Percentiles rank a stretch among this genome's conserved stretches.
phyloP scores from a whole-genome alignment of 805 yeast species.

The Komagataella ulmi region DNA sequence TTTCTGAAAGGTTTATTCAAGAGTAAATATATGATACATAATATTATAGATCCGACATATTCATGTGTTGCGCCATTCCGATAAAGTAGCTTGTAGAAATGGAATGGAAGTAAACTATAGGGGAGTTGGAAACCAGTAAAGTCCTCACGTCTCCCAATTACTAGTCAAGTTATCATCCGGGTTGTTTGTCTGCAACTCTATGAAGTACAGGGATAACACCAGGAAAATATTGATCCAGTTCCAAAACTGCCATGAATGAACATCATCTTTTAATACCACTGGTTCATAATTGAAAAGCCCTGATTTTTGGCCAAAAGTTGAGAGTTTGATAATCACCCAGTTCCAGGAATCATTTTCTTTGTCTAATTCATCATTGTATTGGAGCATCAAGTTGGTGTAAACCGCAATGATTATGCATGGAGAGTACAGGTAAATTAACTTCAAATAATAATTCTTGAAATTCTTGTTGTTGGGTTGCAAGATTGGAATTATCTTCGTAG shows the following conservation, averaged over 20 bases:
- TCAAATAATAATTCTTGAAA: slow-evolving; percentile 18
- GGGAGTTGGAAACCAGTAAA: not conserved
- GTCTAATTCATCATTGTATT: slow-evolving; percentile 67
- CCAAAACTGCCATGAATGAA: slow-evolving; percentile 92
- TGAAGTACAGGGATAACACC: slow-evolving; percentile 64
- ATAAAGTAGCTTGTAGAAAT: not conserved
- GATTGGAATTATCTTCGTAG: slow-evolving; percentile 82
- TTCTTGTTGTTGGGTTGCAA: slow-evolving; percentile 13
- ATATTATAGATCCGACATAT: slow-evolving; percentile 9
- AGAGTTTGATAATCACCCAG: slow-evolving; percentile 15
- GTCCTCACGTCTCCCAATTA: slow-evolving; percentile 13
- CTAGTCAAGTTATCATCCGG: slow-evolving; percentile 20
- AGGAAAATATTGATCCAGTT: slow-evolving; percentile 87
- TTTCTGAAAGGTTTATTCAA: slow-evolving; percentile 3
- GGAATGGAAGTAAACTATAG: not conserved
- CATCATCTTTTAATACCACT: slow-evolving; percentile 10
- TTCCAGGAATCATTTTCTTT: slow-evolving; percentile 28
- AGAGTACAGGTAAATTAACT: slow-evolving; percentile 70
- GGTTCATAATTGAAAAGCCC: not conserved
- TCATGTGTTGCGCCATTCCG: not conserved
- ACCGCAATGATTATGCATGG: slow-evolving; percentile 93
- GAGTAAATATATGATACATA: slow-evolving; percentile 9
- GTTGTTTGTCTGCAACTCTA: slow-evolving; percentile 44
- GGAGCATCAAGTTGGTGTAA: slow-evolving; percentile 87
- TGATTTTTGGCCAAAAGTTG: not conserved